Conservation (phyloP, 768 basidiomycete species). For the Leccinum arenicola region DNA sequence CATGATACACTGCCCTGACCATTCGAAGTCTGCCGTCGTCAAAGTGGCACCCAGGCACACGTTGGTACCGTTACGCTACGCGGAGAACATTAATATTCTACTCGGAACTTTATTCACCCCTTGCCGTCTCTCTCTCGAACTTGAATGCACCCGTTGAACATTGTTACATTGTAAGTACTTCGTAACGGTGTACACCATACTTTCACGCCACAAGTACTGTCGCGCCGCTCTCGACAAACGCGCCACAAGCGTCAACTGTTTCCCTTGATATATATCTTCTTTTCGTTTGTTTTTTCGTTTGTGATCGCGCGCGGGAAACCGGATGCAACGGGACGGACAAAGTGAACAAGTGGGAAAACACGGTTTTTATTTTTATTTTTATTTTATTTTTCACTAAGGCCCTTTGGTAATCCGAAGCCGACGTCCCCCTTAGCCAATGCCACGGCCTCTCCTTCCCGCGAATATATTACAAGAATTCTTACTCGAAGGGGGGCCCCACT, state of each 20-base stretch:
- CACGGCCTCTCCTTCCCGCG: constrained; percentile 14
- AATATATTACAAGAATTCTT: constrained; percentile 9
- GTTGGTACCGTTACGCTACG: constrained; percentile 12
- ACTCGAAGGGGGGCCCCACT: constrained; percentile 8
- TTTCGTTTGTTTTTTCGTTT: background rate
- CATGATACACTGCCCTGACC: background rate
- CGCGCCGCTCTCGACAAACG: background rate
- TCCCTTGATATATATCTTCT: background rate
- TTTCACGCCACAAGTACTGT: background rate
- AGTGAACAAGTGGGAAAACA: constrained; percentile 3
- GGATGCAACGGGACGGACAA: background rate
- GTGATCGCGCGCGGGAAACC: background rate
- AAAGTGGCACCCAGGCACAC: constrained; percentile 12
- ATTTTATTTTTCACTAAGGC: background rate
- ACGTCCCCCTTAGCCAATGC: background rate
- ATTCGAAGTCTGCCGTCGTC: background rate
- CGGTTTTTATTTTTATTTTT: background rate
- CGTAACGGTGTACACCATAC: background rate
- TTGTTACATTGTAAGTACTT: no score
- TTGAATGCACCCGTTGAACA: no score
- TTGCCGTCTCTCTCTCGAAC: background rate
- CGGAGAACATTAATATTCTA: constrained; percentile 7
- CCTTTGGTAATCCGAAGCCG: background rate
- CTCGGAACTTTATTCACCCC: constrained; percentile 10
- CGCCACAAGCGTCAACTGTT: background rate